Percentiles rank a stretch among this genome's conserved stretches.
These are phyloP conservation scores for Arthroderma sp. DNA, from an alignment of 2,329 filamentous ascomycete species.

Conservation along the genomic window DNA sequence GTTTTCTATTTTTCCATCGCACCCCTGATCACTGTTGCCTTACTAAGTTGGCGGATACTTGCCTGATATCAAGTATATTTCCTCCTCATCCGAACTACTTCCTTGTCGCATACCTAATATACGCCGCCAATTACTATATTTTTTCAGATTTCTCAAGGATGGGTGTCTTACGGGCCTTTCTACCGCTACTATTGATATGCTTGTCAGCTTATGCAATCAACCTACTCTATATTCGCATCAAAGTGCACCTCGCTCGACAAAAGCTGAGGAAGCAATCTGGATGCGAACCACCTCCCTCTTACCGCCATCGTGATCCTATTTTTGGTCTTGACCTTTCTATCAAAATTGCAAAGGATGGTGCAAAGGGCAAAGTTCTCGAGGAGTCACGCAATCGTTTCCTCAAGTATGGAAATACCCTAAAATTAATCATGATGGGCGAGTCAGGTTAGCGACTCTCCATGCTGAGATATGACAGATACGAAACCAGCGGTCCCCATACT, in stretches of 20 bases:
- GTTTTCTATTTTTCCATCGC: no score
- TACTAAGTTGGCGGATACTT: no score
- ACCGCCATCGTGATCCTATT: conserved; percentile 42
- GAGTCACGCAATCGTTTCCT: conserved; percentile 6
- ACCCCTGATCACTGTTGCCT: no score
- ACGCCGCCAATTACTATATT: no score
- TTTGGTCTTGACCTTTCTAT: conserved; percentile 40
- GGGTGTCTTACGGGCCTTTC: no score
- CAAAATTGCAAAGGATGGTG: conserved; percentile 1
- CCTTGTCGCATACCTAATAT: no score
- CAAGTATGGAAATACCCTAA: conserved; percentile 9
- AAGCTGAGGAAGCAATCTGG: conserved; percentile 23
- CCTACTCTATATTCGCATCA: conserved; percentile 8
- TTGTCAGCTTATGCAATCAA: conserved; percentile 2
- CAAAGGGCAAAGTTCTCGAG: conserved; percentile 6
- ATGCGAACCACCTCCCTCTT: conserved; percentile 34
- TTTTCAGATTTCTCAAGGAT: no score
- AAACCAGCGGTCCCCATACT: background rate
- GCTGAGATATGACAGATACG: background rate
- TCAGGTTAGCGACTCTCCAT: conserved; percentile 6
- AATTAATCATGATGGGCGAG: background rate
- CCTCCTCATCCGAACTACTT: no score
- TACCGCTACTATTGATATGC: no score
- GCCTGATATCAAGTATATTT: no score
- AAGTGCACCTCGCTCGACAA: conserved; percentile 4